phyloP scores from a whole-genome alignment of 805 yeast species.

The Kockiozyma suomiensis region DNA sequence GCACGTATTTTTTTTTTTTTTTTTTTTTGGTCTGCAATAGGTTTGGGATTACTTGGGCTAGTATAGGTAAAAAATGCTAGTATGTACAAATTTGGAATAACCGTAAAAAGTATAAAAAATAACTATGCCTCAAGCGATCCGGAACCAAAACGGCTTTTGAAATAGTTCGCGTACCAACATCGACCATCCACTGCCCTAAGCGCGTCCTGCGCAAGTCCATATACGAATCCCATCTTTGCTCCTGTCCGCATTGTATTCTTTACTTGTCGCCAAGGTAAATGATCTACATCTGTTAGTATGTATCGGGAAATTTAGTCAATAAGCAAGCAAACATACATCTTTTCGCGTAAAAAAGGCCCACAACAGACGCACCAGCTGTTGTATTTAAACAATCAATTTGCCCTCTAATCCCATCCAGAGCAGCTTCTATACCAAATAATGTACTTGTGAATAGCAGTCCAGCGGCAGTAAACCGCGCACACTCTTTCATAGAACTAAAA shows the following conservation, averaged over 20 bases:
- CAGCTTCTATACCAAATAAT: conserved; percentile 60
- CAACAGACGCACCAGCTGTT: conserved; percentile 54
- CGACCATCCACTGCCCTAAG: conserved; percentile 58
- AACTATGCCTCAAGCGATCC: neutral
- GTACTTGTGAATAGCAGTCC: conserved; percentile 8
- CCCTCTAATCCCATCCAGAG: conserved; percentile 57
- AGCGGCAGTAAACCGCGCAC: conserved; percentile 4
- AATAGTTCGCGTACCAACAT: conserved; percentile 58
- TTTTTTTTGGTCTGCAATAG: neutral
- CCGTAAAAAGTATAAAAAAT: too few species aligned
- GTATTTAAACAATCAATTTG: conserved; percentile 65
- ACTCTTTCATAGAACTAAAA: conserved; percentile 50
- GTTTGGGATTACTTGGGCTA: neutral
- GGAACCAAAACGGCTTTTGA: neutral
- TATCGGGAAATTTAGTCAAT: neutral
- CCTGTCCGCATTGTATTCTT: conserved; percentile 52
- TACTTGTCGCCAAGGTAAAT: conserved; percentile 36
- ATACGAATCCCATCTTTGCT: conserved; percentile 56
- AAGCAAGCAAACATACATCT: conserved; percentile 40
- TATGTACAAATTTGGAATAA: too few species aligned
- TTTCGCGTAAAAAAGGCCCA: conserved; percentile 58
- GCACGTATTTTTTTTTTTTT: too few species aligned
- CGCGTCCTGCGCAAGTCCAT: conserved; percentile 70
- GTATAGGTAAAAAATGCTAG: too few species aligned
- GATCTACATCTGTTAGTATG: conserved; percentile 8